phyloP scores from a whole-genome alignment of 352 stramenopile genomes.

The Aphanomyces euteiches region DNA sequence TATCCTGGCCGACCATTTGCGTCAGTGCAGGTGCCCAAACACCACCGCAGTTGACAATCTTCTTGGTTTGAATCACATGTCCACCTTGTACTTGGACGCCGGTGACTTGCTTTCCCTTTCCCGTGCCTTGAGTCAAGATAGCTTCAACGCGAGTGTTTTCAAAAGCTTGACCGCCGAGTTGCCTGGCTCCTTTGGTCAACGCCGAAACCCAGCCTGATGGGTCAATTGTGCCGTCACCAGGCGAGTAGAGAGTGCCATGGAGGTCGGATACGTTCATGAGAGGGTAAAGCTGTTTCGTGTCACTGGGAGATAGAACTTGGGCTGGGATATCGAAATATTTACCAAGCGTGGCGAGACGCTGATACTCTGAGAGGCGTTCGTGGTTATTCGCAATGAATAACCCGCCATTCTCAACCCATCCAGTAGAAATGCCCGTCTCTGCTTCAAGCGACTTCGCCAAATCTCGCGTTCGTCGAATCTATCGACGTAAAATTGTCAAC shows the following conservation, averaged over 20 bases:
- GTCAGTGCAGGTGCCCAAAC: slow-evolving; percentile 33
- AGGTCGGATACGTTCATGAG: slow-evolving; percentile 35
- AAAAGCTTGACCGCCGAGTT: slow-evolving; percentile 27
- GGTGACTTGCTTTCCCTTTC: slow-evolving; percentile 28
- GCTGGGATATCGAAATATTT: slow-evolving; percentile 34
- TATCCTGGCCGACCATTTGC: slow-evolving; percentile 29
- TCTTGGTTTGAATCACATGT: slow-evolving; percentile 34
- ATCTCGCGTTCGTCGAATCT: slow-evolving; percentile 21
- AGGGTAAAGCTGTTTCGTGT: slow-evolving; percentile 33
- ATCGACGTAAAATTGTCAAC: background rate
- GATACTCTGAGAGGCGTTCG: slow-evolving; percentile 35
- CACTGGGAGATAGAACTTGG: slow-evolving; percentile 31
- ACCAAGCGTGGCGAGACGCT: slow-evolving; percentile 34
- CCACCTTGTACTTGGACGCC: slow-evolving; percentile 31
- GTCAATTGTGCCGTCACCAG: slow-evolving; percentile 36
- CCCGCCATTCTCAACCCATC: slow-evolving; percentile 36
- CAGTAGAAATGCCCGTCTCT: slow-evolving; percentile 33
- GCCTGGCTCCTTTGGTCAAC: slow-evolving; percentile 31
- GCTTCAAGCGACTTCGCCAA: slow-evolving; percentile 30
- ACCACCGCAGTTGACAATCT: slow-evolving; percentile 34
- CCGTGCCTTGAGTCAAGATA: slow-evolving; percentile 29
- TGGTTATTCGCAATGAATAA: slow-evolving; percentile 36
- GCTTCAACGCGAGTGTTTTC: slow-evolving; percentile 29
- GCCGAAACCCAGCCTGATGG: slow-evolving; percentile 31
- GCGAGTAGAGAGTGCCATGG: slow-evolving; percentile 35